Evolutionary conservation across 441 rosid species (phyloP).

Genomic region (Erodium texanum): DNA sequence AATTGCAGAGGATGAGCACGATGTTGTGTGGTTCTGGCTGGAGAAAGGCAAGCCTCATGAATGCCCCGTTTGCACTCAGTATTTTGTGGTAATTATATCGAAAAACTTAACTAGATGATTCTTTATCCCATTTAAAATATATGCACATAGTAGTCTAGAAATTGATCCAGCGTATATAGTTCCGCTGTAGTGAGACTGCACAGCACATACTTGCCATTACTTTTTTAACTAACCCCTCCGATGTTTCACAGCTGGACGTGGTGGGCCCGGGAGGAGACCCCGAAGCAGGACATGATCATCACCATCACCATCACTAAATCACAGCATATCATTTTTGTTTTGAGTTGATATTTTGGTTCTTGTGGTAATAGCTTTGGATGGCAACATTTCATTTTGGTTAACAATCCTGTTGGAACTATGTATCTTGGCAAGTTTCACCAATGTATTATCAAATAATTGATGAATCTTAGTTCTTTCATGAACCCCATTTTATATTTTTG

Average conservation of each 20-base stretch:
- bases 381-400: too few species aligned
- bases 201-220: too few species aligned
- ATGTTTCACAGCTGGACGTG: background rate
- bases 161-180: too few species aligned
- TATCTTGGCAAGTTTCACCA: background rate
- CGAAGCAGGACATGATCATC: background rate
- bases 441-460: background rate
- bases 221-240: background rate
- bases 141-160: too few species aligned
- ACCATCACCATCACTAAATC: background rate
- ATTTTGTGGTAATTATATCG: conserved; percentile 59
- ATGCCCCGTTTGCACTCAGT: conserved; percentile 88
- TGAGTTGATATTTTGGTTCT: background rate
- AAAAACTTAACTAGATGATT: background rate
- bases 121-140: background rate
- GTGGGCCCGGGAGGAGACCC: background rate
- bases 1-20: conserved; percentile 55
- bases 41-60: conserved; percentile 79
- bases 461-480: background rate
- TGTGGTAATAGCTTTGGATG: too few species aligned
- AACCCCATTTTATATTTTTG: background rate
- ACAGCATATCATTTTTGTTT: background rate
- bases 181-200: too few species aligned
- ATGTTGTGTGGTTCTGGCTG: conserved; percentile 97
- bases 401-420: background rate